These are phyloP conservation scores for Cladophialophora exuberans DNA, from an alignment of 2,329 filamentous ascomycete genomes.

Conservation along the genomic window DNA sequence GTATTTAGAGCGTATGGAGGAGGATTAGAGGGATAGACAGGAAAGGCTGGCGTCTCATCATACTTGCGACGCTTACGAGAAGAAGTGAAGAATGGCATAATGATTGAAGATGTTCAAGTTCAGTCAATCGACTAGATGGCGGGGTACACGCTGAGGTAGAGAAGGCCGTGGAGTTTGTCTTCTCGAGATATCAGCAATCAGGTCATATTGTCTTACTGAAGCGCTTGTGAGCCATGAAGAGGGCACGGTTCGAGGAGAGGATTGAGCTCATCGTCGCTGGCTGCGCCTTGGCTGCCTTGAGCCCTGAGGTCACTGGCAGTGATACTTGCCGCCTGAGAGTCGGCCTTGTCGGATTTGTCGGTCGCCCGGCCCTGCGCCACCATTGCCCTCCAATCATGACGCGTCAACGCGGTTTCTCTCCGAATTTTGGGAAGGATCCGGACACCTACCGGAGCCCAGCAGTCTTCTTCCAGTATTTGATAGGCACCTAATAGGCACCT, in stretches of 20 bases:
- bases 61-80: conserved; percentile 17
- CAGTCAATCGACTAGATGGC: no score
- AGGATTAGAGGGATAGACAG: conserved; percentile 7
- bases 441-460: not conserved
- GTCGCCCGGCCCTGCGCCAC: conserved; percentile 15
- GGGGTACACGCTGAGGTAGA: no score
- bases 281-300: conserved; percentile 4
- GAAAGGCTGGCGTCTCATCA: conserved; percentile 4
- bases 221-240: no score
- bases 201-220: no score
- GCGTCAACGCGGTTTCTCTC: not conserved
- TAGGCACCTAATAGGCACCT: no score
- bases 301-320: not conserved
- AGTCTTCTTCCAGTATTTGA: no score
- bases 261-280: not conserved
- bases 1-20: conserved; percentile 9
- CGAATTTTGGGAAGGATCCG: not conserved
- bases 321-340: not conserved
- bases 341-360: conserved; percentile 6
- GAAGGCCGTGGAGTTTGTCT: no score
- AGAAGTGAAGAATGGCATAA: conserved; percentile 18
- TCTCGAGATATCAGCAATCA: no score
- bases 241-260: no score
- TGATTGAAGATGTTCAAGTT: not conserved
- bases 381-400: conserved; percentile 17